These are phyloP conservation scores for Camelina sativa DNA, from an alignment of 345 rosid genomes.

Conservation along the genomic window DNA sequence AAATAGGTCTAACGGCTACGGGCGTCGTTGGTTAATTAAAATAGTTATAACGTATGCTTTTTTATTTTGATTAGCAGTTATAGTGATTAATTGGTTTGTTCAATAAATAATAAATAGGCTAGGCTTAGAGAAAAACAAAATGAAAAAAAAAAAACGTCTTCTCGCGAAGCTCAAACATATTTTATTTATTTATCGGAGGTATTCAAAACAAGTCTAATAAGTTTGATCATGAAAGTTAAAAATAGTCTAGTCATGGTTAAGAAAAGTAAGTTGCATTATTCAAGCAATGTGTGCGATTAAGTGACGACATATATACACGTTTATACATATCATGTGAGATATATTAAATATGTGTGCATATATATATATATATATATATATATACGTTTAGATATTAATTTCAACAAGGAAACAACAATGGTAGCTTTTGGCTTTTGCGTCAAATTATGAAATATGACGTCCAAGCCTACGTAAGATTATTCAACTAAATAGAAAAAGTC, in stretches of 20 bases:
- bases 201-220: neutral
- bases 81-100: conserved; percentile 26
- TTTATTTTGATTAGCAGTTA: conserved; percentile 25
- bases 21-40: conserved; percentile 34
- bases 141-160: neutral
- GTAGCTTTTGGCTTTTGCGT: conserved; percentile 3
- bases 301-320: neutral
- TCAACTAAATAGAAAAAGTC: neutral
- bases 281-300: conserved; percentile 19
- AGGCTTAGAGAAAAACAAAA: conserved; percentile 13
- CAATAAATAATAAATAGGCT: conserved; percentile 16
- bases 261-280: conserved; percentile 5
- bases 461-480: neutral
- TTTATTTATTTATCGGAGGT: neutral
- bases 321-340: neutral
- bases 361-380: neutral
- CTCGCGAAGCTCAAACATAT: conserved; percentile 16
- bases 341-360: no score
- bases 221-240: neutral
- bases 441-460: conserved; percentile 8
- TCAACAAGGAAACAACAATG: conserved; percentile 2
- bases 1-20: conserved; percentile 43
- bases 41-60: conserved; percentile 30
- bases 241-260: conserved; percentile 7
- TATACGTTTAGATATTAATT: conserved; percentile 1